Percentiles rank a stretch among this genome's conserved stretches.
Conservation (phyloP, 805 yeast species). For the Kodamaea leandrae region DNA sequence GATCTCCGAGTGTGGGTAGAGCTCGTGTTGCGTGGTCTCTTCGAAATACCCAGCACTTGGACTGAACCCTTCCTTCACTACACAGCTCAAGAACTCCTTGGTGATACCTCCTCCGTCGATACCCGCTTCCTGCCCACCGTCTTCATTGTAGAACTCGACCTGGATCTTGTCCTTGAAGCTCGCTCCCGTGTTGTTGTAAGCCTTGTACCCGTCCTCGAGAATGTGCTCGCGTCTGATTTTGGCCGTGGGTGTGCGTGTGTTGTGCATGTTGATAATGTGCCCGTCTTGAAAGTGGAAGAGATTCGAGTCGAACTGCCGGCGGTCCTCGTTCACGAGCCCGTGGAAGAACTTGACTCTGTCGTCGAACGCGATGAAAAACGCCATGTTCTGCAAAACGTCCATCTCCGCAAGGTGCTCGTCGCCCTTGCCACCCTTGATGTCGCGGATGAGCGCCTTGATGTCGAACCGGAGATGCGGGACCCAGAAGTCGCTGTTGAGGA, state of each 20-base stretch:
- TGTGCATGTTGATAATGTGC: conserved; percentile 12
- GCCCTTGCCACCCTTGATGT: conserved; percentile 23
- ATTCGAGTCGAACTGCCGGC: neutral
- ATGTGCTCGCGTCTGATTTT: conserved; percentile 65
- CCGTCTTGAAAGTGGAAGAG: conserved; percentile 4
- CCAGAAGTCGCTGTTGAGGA: conserved; percentile 58
- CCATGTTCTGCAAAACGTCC: conserved; percentile 59
- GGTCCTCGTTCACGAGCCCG: conserved; percentile 54
- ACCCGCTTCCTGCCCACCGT: conserved; percentile 76
- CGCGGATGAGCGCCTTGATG: conserved; percentile 33
- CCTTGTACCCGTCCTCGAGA: conserved; percentile 71
- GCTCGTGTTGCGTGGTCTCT: conserved; percentile 42
- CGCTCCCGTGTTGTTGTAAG: conserved; percentile 51
- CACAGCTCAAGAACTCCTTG: conserved; percentile 79
- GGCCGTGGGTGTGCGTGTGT: conserved; percentile 36
- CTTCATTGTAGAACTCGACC: conserved; percentile 67
- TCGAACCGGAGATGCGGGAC: conserved; percentile 31
- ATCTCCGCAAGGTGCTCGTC: conserved; percentile 24
- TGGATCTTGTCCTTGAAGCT: conserved; percentile 57
- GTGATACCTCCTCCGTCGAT: conserved; percentile 97
- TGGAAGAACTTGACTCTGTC: conserved; percentile 74
- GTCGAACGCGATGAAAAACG: conserved; percentile 77
- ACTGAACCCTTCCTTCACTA: conserved; percentile 66
- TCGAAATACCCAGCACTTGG: conserved; percentile 35
- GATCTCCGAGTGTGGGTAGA: conserved; percentile 72